Conservation (phyloP, 495 filamentous ascomycete species). For the Neurospora tetrasperma region DNA sequence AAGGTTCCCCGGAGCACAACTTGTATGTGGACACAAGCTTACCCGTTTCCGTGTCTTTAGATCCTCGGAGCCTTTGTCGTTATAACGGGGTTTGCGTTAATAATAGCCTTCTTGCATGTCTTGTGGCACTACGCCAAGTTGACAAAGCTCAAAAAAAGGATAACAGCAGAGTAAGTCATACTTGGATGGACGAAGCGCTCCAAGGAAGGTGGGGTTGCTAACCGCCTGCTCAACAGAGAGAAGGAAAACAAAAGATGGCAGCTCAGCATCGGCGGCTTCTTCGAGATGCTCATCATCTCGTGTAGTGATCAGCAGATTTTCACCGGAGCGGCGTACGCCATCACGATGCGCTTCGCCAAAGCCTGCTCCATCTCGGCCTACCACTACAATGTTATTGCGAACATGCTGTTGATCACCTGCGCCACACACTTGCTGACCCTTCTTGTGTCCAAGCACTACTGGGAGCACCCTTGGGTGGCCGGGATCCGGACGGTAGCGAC, state of each 20-base stretch:
- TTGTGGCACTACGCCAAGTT: constrained; percentile 13
- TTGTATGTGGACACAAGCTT: not conserved
- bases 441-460: constrained; percentile 26
- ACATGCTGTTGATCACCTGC: constrained; percentile 30
- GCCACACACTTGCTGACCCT: constrained; percentile 29
- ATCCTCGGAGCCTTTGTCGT: constrained; percentile 24
- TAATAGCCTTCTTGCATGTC: constrained; percentile 8
- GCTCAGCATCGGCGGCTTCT: constrained; percentile 19
- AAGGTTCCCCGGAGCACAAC: not conserved
- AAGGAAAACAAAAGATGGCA: constrained; percentile 1
- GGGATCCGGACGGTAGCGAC: constrained; percentile 16
- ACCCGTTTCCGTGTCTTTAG: constrained; percentile 2
- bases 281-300: constrained; percentile 24
- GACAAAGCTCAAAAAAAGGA: not conserved
- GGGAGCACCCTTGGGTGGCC: constrained; percentile 19
- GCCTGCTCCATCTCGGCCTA: constrained; percentile 32
- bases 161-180: constrained; percentile 9
- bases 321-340: constrained; percentile 26
- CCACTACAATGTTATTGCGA: constrained; percentile 31
- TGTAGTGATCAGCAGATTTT: constrained; percentile 33
- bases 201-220: not conserved
- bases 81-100: constrained; percentile 16
- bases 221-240: constrained; percentile 1
- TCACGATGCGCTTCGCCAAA: constrained; percentile 24
- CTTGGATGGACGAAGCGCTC: not conserved